Conservation (phyloP, 208 protist genomes). For the Endotrypanum monterogeii region DNA sequence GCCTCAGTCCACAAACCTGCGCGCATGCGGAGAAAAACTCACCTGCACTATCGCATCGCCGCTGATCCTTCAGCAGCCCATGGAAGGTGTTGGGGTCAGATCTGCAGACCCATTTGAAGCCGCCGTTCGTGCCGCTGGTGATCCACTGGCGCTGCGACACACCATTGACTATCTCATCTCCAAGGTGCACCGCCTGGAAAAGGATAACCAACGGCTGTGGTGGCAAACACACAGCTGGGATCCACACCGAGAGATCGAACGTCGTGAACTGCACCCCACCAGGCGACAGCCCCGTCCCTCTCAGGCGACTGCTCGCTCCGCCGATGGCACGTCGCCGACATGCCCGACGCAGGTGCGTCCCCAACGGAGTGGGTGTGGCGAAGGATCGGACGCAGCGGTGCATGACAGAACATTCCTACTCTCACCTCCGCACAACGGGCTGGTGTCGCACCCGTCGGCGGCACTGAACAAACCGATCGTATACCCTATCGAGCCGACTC, state of each 20-base stretch:
- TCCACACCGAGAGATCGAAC: constrained; percentile 9
- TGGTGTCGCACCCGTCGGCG: constrained; percentile 12
- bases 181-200: constrained; percentile 30
- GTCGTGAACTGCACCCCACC: not conserved
- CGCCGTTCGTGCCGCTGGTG: constrained; percentile 19
- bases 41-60: not conserved
- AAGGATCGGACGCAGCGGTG: not conserved
- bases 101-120: constrained; percentile 6
- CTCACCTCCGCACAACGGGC: not conserved
- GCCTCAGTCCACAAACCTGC: not conserved
- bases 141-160: constrained; percentile 29
- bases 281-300: constrained; percentile 5
- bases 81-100: not conserved
- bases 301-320: not conserved
- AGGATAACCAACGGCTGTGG: constrained; percentile 28
- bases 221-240: constrained; percentile 32
- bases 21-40: not conserved
- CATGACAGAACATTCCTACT: not conserved
- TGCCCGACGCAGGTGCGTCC: not conserved
- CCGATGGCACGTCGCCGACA: not conserved
- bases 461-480: constrained; percentile 1
- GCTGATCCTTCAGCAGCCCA: not conserved
- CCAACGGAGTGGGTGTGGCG: not conserved
- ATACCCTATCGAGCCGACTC: not conserved
- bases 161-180: constrained; percentile 28